Conservation (phyloP, 2,329 filamentous ascomycete genomes). For the Boeremia lycopersici region DNA sequence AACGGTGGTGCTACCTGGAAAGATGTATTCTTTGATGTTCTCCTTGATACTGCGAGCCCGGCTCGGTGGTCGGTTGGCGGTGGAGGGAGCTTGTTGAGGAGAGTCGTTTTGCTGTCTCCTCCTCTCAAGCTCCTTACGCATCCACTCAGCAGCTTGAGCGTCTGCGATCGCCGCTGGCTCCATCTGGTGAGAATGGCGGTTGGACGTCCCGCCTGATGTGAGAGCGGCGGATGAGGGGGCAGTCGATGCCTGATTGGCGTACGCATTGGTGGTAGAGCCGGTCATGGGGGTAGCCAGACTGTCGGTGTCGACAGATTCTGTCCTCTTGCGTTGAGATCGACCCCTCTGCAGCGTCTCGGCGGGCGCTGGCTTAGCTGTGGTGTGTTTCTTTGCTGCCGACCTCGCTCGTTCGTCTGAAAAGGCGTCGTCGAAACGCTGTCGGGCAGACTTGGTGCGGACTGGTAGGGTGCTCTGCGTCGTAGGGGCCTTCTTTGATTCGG, state of each 20-base stretch:
- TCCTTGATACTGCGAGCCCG: constrained; percentile 46
- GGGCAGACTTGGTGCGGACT: constrained; percentile 41
- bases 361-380: constrained; percentile 25
- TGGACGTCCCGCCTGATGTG: constrained; percentile 49
- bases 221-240: constrained; percentile 51
- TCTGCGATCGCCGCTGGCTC: constrained; percentile 48
- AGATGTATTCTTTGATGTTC: constrained; percentile 51
- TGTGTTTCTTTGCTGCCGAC: constrained; percentile 26
- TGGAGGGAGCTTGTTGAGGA: constrained; percentile 28
- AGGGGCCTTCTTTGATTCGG: constrained; percentile 22
- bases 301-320: constrained; percentile 32
- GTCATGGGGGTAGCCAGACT: constrained; percentile 52
- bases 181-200: constrained; percentile 48
- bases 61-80: constrained; percentile 41
- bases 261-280: constrained; percentile 50
- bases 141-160: constrained; percentile 51
- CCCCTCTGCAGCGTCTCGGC: constrained; percentile 17
- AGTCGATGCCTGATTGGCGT: constrained; percentile 47
- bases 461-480: constrained; percentile 22
- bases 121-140: constrained; percentile 52
- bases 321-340: constrained; percentile 12
- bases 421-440: constrained; percentile 36
- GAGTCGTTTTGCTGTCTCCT: constrained; percentile 32
- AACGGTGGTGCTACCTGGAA: constrained; percentile 40
- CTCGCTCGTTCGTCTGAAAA: constrained; percentile 30